Conservation (phyloP, 495 filamentous ascomycete genomes). For the Xylaria intraflava region DNA sequence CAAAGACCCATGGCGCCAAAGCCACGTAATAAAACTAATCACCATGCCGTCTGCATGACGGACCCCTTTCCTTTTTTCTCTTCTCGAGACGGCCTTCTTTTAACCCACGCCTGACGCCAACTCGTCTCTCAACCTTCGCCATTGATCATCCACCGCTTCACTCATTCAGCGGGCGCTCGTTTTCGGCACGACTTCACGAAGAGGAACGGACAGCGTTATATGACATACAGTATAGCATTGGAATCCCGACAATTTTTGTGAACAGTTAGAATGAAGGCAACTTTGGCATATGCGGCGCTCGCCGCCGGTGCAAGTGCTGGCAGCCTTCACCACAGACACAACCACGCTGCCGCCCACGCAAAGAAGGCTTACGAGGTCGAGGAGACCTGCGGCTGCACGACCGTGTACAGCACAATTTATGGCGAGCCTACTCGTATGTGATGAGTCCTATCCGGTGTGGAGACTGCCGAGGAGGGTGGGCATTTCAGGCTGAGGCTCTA, state of each 20-base stretch:
- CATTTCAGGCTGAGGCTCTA: background rate
- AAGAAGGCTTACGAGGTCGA: constrained; percentile 32
- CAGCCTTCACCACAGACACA: constrained; percentile 45
- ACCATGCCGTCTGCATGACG: constrained; percentile 18
- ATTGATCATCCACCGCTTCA: constrained; percentile 73
- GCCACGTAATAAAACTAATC: constrained; percentile 29
- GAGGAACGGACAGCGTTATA: constrained; percentile 29
- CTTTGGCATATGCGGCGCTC: constrained; percentile 57
- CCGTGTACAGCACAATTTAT: constrained; percentile 52
- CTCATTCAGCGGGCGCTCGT: constrained; percentile 94
- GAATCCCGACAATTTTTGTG: constrained; percentile 12
- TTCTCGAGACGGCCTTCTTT: constrained; percentile 36
- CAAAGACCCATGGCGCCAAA: constrained; percentile 20
- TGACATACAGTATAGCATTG: constrained; percentile 14
- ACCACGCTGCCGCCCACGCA: constrained; percentile 48
- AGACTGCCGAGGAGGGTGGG: background rate
- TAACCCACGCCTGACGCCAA: constrained; percentile 46
- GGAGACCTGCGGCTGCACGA: constrained; percentile 53
- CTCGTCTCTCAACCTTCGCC: constrained; percentile 45
- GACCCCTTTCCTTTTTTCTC: constrained; percentile 34
- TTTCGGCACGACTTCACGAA: constrained; percentile 35
- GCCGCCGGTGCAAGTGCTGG: constrained; percentile 55
- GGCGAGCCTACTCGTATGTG: constrained; percentile 55
- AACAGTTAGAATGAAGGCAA: constrained; percentile 56
- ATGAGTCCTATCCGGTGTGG: background rate